Evolutionary conservation across 2,329 filamentous ascomycete genomes (phyloP).

Genomic region (Aspergillus glaucus): DNA sequence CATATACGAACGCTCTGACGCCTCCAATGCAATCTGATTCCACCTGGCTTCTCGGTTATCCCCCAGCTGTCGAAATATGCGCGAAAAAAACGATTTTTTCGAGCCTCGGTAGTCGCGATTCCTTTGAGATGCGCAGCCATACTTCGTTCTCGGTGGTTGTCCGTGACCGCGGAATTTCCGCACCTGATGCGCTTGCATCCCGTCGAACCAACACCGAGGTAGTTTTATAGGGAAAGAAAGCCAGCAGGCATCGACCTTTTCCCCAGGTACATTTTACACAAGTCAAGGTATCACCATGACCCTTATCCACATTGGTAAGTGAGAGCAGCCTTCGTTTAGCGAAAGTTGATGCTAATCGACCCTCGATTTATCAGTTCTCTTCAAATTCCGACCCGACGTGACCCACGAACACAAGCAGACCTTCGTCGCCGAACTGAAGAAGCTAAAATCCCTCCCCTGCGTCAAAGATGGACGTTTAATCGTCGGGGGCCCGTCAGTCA

Average conservation of each 20-base stretch:
- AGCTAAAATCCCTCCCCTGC: slow-evolving; percentile 44
- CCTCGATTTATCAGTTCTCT: slow-evolving; percentile 36
- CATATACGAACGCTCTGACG: background rate
- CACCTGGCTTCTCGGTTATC: background rate
- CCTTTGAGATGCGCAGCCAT: background rate
- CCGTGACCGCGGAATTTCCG: background rate
- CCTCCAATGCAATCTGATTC: background rate
- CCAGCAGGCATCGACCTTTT: background rate
- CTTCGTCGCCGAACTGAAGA: slow-evolving; percentile 45
- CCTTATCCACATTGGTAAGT: slow-evolving; percentile 20
- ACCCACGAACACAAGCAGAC: slow-evolving; percentile 37
- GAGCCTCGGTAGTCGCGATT: background rate
- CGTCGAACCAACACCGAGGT: background rate
- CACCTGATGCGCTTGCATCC: background rate
- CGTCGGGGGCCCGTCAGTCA: slow-evolving; percentile 50
- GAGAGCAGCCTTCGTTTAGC: background rate
- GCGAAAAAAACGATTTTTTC: background rate
- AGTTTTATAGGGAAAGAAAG: background rate
- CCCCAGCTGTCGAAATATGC: background rate
- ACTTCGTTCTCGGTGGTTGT: background rate
- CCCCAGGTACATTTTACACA: background rate
- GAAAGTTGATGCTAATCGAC: background rate
- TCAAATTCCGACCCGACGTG: slow-evolving; percentile 45
- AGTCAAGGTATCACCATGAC: slow-evolving; percentile 14
- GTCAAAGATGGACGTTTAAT: slow-evolving; percentile 45